phyloP scores from a whole-genome alignment of 352 stramenopile genomes.

The Globisporangium irregulare region DNA sequence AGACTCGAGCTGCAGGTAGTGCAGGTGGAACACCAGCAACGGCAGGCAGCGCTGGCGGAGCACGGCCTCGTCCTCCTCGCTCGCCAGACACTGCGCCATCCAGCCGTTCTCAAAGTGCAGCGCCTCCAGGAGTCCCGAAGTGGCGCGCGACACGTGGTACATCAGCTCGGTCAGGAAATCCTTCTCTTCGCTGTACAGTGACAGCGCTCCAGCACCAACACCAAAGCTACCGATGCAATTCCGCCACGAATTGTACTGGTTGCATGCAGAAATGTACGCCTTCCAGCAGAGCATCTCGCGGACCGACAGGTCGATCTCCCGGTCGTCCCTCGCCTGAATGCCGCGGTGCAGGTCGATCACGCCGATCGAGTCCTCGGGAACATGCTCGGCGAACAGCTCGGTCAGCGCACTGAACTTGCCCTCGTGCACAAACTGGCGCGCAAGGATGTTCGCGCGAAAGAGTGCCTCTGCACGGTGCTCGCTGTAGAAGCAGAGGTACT shows the following conservation, averaged over 20 bases:
- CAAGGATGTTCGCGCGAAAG: conserved; percentile 50
- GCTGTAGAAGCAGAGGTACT: conserved; percentile 74
- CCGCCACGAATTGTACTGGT: conserved; percentile 72
- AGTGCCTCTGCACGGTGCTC: conserved; percentile 67
- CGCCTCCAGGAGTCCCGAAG: conserved; percentile 51
- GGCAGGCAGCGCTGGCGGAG: conserved; percentile 63
- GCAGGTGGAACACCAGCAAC: conserved; percentile 63
- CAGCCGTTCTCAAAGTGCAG: conserved; percentile 83
- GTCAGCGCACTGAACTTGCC: conserved; percentile 64
- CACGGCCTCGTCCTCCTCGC: conserved; percentile 37
- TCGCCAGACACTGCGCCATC: conserved; percentile 50
- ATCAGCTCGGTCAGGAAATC: conserved; percentile 70
- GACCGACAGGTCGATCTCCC: conserved; percentile 52
- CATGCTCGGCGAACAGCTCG: conserved; percentile 48
- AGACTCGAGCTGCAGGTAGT: conserved; percentile 78
- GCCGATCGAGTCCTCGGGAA: conserved; percentile 70
- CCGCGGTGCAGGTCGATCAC: conserved; percentile 55
- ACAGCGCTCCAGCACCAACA: conserved; percentile 11
- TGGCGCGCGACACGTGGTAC: conserved; percentile 63
- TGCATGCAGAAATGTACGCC: conserved; percentile 58
- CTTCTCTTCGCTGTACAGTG: conserved; percentile 76
- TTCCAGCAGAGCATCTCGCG: conserved; percentile 74
- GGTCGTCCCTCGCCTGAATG: conserved; percentile 32
- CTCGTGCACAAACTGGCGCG: conserved; percentile 69
- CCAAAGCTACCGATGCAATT: conserved; percentile 38